Base-by-base conservation (phyloP, 176 grass and related monocot genomes). In the Lolium rigidum region DNA sequence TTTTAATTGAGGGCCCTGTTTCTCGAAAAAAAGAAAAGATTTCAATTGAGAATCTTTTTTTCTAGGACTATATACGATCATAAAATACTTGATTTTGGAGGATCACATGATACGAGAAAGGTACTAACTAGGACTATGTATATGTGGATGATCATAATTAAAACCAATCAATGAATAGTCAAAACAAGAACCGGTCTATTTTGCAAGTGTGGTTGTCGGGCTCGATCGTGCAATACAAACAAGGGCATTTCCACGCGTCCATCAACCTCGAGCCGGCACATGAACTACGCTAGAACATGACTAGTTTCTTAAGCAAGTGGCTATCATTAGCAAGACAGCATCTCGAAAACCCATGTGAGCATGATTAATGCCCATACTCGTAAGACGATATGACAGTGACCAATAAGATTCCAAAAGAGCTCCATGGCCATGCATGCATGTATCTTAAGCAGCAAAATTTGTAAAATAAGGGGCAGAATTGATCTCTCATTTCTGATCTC, bases 271-370 rank as follows among this genome's bases (percentile, higher is more conserved):
- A 13, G 25, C 9, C 51, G 14, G 39, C 74, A 43, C 43, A 88
- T 70, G 73, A 74, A 46, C 55, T 24, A 10, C 0, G n/a, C 22
- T 66, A 5, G 11, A 31, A 31, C 20, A 69, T 59, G 59, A 13
- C 58, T 82, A 18, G 24, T 66, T 64, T 35, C 49, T 20, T 90
- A 39, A n/a, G 14, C 54, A 38, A 14, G 24, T 58, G 51, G 55
- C 72, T 38, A 75, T 43, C 52, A 61, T 25, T 38, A 58, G 83
- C 18, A 55, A n/a, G 80, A 83, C 84, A 87, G 65, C 89, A 87
- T 83, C 89, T 16, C 31, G 81, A 58, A 14, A 39, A 9, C 64
- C 84, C 89, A 90, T 84, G 80, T 84, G 84, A 49, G 24, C 80
- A 80, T 51, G 74, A 83, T 58, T 65, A 31, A 75, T 47, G 72